These are phyloP conservation scores for Ulmus americana DNA, from an alignment of 331 rosid genomes.

Conservation along the genomic window DNA sequence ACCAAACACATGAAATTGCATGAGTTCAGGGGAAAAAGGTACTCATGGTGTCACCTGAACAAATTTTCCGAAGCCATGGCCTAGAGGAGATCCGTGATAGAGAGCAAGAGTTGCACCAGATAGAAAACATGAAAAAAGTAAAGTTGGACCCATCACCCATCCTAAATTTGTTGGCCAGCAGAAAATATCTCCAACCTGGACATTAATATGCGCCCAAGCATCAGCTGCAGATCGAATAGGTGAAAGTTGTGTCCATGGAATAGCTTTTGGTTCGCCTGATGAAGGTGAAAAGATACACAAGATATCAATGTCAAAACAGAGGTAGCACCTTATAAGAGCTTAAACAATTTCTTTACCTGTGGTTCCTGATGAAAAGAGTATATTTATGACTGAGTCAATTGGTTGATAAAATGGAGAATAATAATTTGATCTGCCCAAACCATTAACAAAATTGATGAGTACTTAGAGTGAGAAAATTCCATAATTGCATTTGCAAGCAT, in stretches of 20 bases:
- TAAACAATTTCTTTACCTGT: too few relatives aligned
- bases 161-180: conserved; percentile 97
- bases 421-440: too few relatives aligned
- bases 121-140: conserved; percentile 62
- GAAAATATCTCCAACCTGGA: conserved; percentile 59
- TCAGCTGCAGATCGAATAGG: conserved; percentile 77
- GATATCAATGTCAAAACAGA: too few relatives aligned
- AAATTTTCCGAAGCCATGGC: conserved; percentile 78
- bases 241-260: conserved; percentile 90
- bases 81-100: conserved; percentile 93
- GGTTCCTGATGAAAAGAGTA: too few relatives aligned
- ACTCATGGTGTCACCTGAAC: conserved; percentile 56
- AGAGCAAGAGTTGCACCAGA: conserved; percentile 81
- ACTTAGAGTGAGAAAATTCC: too few relatives aligned
- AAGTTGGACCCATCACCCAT: conserved; percentile 84
- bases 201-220: conserved; percentile 56
- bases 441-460: too few relatives aligned
- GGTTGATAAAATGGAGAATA: too few relatives aligned
- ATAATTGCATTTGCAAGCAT: too few relatives aligned
- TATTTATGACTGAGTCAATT: too few relatives aligned
- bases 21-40: background rate
- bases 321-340: too few relatives aligned
- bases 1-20: too few relatives aligned
- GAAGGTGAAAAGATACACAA: background rate
- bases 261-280: conserved; percentile 90